Conservation (phyloP, 768 basidiomycete species). For the Termitomyces sp. region DNA sequence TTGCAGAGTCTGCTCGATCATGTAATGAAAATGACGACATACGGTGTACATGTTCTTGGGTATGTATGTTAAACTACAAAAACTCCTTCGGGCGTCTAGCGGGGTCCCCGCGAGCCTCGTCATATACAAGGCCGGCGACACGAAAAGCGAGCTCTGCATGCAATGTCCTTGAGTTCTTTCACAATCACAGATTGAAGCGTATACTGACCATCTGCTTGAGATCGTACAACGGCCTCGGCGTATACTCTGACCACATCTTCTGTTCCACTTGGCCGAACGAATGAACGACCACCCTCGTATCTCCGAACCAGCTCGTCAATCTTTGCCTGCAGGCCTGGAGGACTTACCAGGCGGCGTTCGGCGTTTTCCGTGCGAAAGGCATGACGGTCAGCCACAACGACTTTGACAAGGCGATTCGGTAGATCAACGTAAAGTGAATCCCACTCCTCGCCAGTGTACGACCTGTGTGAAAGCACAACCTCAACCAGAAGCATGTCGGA, state of each 20-base stretch:
- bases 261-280: conserved; percentile 95
- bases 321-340: conserved; percentile 73
- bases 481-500: conserved; percentile 97
- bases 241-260: conserved; percentile 98
- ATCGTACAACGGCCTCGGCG: conserved; percentile 78
- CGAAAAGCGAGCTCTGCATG: conserved; percentile 76
- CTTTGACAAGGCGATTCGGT: conserved; percentile 94
- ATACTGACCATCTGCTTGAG: conserved; percentile 74
- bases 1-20: too few relatives aligned
- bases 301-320: conserved; percentile 79
- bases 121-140: conserved; percentile 83
- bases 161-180: not conserved
- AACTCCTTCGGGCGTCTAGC: conserved; percentile 77
- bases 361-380: conserved; percentile 92
- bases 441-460: conserved; percentile 85
- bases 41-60: not conserved
- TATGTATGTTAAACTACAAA: conserved; percentile 35
- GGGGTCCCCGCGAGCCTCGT: conserved; percentile 80
- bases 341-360: conserved; percentile 82
- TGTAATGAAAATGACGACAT: too few relatives aligned
- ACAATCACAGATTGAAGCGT: not conserved
- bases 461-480: conserved; percentile 84
- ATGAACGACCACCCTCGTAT: conserved; percentile 84
- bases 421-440: conserved; percentile 90
- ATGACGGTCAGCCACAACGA: conserved; percentile 78